Evolutionary conservation across 257 asterid species (phyloP).

Genomic region (Scutellaria barbata): DNA sequence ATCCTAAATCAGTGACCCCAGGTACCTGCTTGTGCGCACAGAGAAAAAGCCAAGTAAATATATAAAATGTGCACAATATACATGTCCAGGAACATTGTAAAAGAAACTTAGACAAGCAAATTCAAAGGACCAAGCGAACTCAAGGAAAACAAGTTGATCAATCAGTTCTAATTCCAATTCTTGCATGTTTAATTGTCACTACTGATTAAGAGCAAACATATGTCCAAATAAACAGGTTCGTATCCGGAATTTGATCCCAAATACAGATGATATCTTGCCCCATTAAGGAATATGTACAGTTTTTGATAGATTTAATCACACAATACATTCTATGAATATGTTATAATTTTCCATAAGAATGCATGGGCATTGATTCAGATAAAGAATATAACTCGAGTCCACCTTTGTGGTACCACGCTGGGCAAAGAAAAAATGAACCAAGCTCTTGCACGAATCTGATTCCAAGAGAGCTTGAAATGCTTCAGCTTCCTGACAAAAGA

Average conservation of each 20-base stretch:
- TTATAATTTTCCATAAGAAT: not conserved
- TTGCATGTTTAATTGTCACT: not conserved
- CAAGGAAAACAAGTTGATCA: not conserved
- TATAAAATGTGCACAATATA: not conserved
- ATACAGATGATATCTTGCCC: not conserved
- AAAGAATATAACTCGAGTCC: constrained; percentile 2
- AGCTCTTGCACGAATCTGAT: constrained; percentile 87
- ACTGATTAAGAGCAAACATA: not conserved
- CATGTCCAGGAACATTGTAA: not conserved
- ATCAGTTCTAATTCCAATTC: not conserved
- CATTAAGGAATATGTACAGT: not conserved
- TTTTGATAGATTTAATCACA: not conserved
- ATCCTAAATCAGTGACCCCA: constrained; percentile 79
- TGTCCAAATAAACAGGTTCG: not conserved
- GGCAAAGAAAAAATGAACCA: constrained; percentile 94
- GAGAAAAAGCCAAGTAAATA: not conserved
- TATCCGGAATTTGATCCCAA: constrained; percentile 1
- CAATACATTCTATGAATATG: not conserved
- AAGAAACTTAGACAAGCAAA: constrained; percentile 10
- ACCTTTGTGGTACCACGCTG: constrained; percentile 98
- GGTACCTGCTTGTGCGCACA: constrained; percentile 64
- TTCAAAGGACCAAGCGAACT: not conserved
- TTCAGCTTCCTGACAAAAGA: constrained; percentile 77
- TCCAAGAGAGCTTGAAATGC: constrained; percentile 74
- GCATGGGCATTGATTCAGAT: not conserved